A percentile compares a stretch with the other conserved stretches of the same genome.
phyloP scores from a whole-genome alignment of 106 monocot species.

The Amphibolis antarctica region DNA sequence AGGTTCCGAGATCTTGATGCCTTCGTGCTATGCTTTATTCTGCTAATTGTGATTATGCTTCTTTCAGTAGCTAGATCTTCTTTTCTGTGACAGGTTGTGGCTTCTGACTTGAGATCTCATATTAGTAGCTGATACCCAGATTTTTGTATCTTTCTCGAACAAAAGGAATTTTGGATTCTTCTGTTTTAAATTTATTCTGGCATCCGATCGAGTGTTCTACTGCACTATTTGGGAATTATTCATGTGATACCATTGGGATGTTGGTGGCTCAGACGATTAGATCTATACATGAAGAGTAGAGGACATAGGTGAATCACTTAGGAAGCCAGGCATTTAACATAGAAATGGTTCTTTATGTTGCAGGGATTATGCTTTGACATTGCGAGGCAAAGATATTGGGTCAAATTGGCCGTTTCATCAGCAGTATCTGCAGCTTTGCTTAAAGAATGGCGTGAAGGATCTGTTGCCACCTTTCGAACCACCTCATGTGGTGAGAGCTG shows the following conservation, averaged over 20 bases:
- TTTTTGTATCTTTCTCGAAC: too few relatives aligned
- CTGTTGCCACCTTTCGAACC: slow-evolving; percentile 74
- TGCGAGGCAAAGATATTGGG: slow-evolving; percentile 48
- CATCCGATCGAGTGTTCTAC: neutral
- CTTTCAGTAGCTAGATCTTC: neutral
- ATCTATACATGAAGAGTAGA: neutral
- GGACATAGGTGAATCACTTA: neutral
- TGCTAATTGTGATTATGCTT: neutral
- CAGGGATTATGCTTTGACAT: slow-evolving; percentile 72
- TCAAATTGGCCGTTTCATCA: slow-evolving; percentile 67
- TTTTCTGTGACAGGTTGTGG: neutral
- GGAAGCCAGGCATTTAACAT: too few relatives aligned
- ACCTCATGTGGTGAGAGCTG: slow-evolving; percentile 42
- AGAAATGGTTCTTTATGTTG: neutral
- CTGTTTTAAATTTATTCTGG: neutral
- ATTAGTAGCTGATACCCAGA: too few relatives aligned
- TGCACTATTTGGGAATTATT: neutral
- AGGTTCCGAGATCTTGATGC: too few relatives aligned
- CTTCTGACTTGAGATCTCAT: neutral
- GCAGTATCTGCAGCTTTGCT: slow-evolving; percentile 50
- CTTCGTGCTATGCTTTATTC: neutral
- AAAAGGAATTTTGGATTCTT: too few relatives aligned
- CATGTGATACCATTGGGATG: neutral
- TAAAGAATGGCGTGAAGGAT: slow-evolving; percentile 53
- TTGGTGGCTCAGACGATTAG: neutral